Percentiles rank a stretch among this genome's conserved stretches.
Evolutionary conservation across 306 rosid species (phyloP).

Genomic region (Prosopis cineraria): DNA sequence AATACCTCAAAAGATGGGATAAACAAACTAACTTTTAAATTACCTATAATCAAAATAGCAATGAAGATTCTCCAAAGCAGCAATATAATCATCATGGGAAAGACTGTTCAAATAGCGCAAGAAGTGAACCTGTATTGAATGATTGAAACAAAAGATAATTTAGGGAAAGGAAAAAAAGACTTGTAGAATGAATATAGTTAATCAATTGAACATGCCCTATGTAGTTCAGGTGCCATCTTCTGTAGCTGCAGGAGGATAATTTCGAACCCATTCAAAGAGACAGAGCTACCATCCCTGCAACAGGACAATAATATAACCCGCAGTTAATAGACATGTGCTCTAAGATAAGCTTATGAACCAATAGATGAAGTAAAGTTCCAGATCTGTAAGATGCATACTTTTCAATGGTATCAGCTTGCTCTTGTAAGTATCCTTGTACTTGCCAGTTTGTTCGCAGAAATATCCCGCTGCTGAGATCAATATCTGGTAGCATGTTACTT

Average conservation of each 20-base stretch:
- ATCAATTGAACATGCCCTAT: constrained; percentile 60
- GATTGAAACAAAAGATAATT: constrained; percentile 24
- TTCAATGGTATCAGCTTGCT: constrained; percentile 87
- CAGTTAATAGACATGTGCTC: constrained; percentile 29
- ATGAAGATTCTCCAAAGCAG: constrained; percentile 89
- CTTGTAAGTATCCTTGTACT: constrained; percentile 91
- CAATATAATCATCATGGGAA: constrained; percentile 78
- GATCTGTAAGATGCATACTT: constrained; percentile 51
- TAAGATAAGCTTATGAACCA: constrained; percentile 14
- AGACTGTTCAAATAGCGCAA: constrained; percentile 82
- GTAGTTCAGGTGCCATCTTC: constrained; percentile 91
- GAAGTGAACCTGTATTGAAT: constrained; percentile 78
- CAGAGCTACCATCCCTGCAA: constrained; percentile 70
- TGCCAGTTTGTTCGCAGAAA: constrained; percentile 89
- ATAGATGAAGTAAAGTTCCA: constrained; percentile 8
- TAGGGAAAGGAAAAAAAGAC: neutral
- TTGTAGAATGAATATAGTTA: neutral
- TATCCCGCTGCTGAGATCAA: constrained; percentile 56
- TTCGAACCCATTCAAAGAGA: constrained; percentile 79
- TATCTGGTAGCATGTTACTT: constrained; percentile 50
- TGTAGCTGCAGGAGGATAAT: constrained; percentile 72
- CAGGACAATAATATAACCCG: constrained; percentile 26
- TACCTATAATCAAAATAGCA: constrained; percentile 97
- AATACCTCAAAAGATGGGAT: constrained; percentile 3
- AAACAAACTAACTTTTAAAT: constrained; percentile 26